Percentiles rank a stretch among this genome's conserved stretches.
phyloP scores from a whole-genome alignment of 495 filamentous ascomycete species.

The Aspergillus campestris region DNA sequence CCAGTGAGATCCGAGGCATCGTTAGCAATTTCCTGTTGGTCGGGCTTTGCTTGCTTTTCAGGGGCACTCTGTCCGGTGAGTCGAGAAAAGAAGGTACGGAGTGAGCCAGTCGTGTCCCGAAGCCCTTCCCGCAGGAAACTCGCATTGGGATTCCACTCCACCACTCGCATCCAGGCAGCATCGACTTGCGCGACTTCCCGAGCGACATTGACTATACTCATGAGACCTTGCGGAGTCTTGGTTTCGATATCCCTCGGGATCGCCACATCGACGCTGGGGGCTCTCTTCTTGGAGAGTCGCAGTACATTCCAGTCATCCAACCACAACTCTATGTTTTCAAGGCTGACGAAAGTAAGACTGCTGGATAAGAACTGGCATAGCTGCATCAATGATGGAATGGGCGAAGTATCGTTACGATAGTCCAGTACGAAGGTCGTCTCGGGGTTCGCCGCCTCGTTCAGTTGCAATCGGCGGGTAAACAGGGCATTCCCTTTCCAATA shows the following conservation, averaged over 20 bases:
- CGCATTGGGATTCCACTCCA: constrained; percentile 68
- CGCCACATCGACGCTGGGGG: constrained; percentile 59
- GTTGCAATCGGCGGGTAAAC: constrained; percentile 71
- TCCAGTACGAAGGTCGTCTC: constrained; percentile 90
- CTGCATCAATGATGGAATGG: constrained; percentile 73
- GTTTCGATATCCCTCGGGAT: constrained; percentile 76
- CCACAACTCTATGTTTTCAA: constrained; percentile 81
- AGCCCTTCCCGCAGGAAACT: constrained; percentile 30
- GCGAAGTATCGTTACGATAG: constrained; percentile 78
- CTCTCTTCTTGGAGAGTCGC: constrained; percentile 69
- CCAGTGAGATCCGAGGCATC: constrained; percentile 55
- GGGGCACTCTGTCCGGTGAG: constrained; percentile 44
- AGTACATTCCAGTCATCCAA: constrained; percentile 81
- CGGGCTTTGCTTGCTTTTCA: constrained; percentile 20
- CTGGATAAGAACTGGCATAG: constrained; percentile 88
- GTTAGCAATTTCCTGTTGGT: constrained; percentile 23
- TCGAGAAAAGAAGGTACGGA: constrained; percentile 74
- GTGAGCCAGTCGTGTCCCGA: constrained; percentile 44
- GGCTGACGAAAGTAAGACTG: constrained; percentile 89
- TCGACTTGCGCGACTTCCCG: constrained; percentile 83
- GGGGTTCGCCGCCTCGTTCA: constrained; percentile 53
- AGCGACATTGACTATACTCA: constrained; percentile 68
- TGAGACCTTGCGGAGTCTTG: constrained; percentile 70
- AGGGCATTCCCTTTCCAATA: constrained; percentile 97
- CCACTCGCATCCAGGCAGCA: constrained; percentile 80